Evolutionary conservation across 345 rosid genomes (phyloP), one percentile per base, ranked within the genome.

Genomic region (Syzygium grande): DNA sequence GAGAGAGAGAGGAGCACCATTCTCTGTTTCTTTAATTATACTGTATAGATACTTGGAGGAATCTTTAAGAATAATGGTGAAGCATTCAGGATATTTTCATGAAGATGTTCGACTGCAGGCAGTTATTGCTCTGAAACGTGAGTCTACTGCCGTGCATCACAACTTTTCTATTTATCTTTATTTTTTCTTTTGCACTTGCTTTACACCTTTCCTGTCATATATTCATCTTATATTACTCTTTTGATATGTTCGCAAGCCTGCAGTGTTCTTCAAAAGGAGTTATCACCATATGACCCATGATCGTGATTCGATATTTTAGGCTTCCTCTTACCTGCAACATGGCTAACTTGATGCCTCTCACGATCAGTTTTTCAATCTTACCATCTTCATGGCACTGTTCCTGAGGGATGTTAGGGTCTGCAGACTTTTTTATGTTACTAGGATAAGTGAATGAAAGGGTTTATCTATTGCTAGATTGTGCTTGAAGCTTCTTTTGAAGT

Each of bases 81-180:
- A 93, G 90, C 98, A 97, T 91, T 95, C 98, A 14, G 94, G 88
- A 49, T 98, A 98, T 92, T 98, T 98, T 92, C 99, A 98, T 90
- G 99, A 98, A 93, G 99, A 98, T 94, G 99, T 97, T 85, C 95
- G 99, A 86, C 96, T 97, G 90, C 99, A 98, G 91, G 99, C 99
- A 85, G 88, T 98, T 68, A 95, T 94, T 87, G 90, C 95, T 88
- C 91, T 98, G 91, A 96, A 97, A 91, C 87, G 99, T 98, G 86
- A 95, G 98, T 94, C 52, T 41, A 86, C 51, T 86, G 87, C 8
- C 52, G 14, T 89, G 89, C 29, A 23, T 85, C 2, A 11, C 61
- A 34, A 53, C 19, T 54, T 73, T 73, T 73, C 23, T 15, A 51
- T 7, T 22, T 22, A 56, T 58, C 19, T 29, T 54, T 9, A 19